A percentile compares a stretch with the other conserved stretches of the same genome.
phyloP scores from a whole-genome alignment of 2,329 filamentous ascomycete species.

The Pseudogymnoascus sp. region DNA sequence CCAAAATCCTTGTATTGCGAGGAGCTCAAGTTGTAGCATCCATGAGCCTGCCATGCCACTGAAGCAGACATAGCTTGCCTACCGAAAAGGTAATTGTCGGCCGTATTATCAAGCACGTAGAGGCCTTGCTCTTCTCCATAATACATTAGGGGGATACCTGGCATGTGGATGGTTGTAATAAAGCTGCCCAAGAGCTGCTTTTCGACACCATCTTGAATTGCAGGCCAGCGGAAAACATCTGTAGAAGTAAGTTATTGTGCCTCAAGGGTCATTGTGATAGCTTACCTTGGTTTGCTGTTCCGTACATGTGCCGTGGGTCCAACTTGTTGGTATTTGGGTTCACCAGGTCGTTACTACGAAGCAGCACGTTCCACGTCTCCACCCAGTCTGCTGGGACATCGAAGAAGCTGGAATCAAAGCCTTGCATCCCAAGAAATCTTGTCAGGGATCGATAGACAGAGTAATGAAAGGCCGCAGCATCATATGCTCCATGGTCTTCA shows the following conservation, averaged over 20 bases:
- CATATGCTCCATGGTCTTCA: constrained; percentile 45
- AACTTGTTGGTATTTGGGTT: constrained; percentile 54
- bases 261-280: constrained; percentile 31
- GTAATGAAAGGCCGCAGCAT: constrained; percentile 56
- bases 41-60: constrained; percentile 57
- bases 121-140: constrained; percentile 62
- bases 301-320: constrained; percentile 58
- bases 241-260: constrained; percentile 45
- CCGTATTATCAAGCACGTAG: constrained; percentile 57
- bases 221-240: constrained; percentile 60
- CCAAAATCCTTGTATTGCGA: constrained; percentile 53
- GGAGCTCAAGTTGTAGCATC: constrained; percentile 51
- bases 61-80: constrained; percentile 55
- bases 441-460: constrained; percentile 55
- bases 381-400: constrained; percentile 47
- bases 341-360: constrained; percentile 51
- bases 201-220: constrained; percentile 48
- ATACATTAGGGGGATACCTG: constrained; percentile 52
- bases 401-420: constrained; percentile 23
- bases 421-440: constrained; percentile 52
- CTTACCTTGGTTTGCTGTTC: constrained; percentile 46
- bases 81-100: constrained; percentile 58
- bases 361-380: constrained; percentile 45
- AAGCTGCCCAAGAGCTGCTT: constrained; percentile 52
- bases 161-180: constrained; percentile 51